Percentiles rank a stretch among this genome's conserved stretches.
Conservation (phyloP, 345 rosid genomes). For the Citrus hindsii region DNA sequence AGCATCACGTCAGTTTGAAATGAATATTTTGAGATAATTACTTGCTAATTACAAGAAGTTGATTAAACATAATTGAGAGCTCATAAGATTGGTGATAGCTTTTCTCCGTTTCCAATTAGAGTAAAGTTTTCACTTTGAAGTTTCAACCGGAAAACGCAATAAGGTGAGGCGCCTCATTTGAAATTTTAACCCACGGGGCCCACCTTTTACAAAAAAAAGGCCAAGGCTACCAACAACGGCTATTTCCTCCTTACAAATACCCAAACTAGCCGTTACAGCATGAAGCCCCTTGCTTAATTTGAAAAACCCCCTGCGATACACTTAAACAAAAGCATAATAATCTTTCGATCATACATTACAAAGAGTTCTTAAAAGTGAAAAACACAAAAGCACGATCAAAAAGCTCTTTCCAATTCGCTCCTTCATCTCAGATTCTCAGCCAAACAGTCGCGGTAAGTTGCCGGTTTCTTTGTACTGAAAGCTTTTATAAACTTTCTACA, state of each 20-base stretch:
- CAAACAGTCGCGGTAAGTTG: background rate
- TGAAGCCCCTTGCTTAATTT: constrained; percentile 1
- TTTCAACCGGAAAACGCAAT: background rate
- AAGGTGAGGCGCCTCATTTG: constrained; percentile 4
- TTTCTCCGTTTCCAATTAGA: no score
- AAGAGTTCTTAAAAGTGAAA: background rate
- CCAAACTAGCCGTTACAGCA: constrained; percentile 30
- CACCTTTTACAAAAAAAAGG: background rate
- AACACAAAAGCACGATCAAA: background rate
- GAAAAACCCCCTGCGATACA: background rate
- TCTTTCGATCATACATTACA: background rate
- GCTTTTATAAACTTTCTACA: background rate
- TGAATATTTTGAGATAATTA: no score
- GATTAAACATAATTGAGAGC: no score
- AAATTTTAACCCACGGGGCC: background rate
- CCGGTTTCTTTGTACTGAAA: background rate
- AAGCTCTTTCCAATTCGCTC: background rate
- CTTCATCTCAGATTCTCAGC: constrained; percentile 1
- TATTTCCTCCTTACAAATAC: background rate
- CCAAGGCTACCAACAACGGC: constrained; percentile 19
- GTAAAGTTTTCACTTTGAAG: no score
- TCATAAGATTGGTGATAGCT: background rate
- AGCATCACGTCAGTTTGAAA: no score
- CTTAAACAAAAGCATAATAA: background rate
- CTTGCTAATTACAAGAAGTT: no score